A percentile compares a stretch with the other conserved stretches of the same genome.
Evolutionary conservation across 179 eudicot genomes (phyloP).

Genomic region (Corrigiola litoralis): DNA sequence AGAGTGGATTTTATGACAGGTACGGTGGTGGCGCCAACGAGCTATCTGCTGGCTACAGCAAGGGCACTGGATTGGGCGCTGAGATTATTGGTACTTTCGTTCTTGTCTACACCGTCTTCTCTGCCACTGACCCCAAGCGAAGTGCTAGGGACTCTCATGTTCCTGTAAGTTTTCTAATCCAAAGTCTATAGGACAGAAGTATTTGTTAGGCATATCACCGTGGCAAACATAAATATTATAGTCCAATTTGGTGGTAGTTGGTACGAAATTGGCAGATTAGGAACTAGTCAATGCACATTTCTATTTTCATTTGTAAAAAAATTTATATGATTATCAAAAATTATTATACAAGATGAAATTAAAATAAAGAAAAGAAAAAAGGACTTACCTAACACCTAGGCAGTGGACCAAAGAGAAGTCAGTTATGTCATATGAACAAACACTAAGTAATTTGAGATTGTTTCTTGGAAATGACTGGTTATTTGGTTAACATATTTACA

Average conservation of each 20-base stretch:
- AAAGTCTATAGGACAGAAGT: background rate
- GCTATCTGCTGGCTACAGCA: slow-evolving; percentile 44
- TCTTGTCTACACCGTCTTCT: slow-evolving; percentile 58
- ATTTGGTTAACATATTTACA: too few species aligned
- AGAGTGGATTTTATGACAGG: slow-evolving; percentile 32
- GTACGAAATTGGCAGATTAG: background rate
- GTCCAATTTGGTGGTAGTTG: background rate
- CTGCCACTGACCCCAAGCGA: slow-evolving; percentile 66
- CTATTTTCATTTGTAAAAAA: too few species aligned
- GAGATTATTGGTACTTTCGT: slow-evolving; percentile 57
- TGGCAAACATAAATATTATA: background rate
- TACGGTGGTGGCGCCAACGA: slow-evolving; percentile 58
- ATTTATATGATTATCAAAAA: too few species aligned
- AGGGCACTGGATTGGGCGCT: slow-evolving; percentile 48
- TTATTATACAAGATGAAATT: too few species aligned
- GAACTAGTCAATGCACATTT: background rate
- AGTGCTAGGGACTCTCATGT: slow-evolving; percentile 64
- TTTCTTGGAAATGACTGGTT: too few species aligned
- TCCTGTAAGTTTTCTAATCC: slow-evolving; percentile 37
- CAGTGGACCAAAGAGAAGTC: too few species aligned
- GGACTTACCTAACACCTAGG: too few species aligned
- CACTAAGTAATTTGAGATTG: too few species aligned
- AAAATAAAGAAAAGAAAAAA: too few species aligned
- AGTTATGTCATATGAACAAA: too few species aligned
- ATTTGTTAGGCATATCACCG: background rate